Base-by-base conservation (phyloP, 2,329 filamentous ascomycete species). In the Fusarium pseudograminearum region DNA sequence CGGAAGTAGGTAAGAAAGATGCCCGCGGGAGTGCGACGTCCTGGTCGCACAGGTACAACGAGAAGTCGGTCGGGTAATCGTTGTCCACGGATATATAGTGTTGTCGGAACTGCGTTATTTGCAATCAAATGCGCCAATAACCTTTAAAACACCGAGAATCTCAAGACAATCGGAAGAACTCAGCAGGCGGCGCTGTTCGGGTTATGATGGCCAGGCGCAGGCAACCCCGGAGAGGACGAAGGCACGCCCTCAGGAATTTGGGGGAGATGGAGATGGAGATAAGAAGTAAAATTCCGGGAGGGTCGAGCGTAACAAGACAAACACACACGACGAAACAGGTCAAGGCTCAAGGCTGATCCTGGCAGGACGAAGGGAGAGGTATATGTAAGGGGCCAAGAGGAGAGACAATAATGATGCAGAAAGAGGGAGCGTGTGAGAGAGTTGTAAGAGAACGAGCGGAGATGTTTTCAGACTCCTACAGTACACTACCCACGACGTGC, bases 131-230 rank as follows among this genome's bases (percentile, higher is more conserved):
- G 56, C 57, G 54, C 57, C 70, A 60, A 61, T 54, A 69, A 66
- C 51, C 64, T 69, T 60, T 65, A 47, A 73, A 74, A 73, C 66
- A 69, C 69, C 76, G 72, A 71, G 52, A 66, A 68, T 68, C 66
- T 71, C 69, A 69, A 74, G 74, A 72, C 65, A 62, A 68, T 62
- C 65, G 64, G 24, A 58, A 61, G 56, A 53, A 51, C 55, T 65
- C 59, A 60, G 57, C 36, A 52, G 55, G 58, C 48, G 52, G 54
- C 62, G 70, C 55, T 61, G 64, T 62, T 72, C 58, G 70, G 71
- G 53, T 72, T 61, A 67, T 61, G 69, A 74, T 61, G 65, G 59
- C 61, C 69, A 71, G 56, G 57, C 57, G 56, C 66, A 70, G 52
- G 58, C 57, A 70, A 46, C 59, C 59, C 62, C 40, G 52, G 36